Evolutionary conservation across 2,329 filamentous ascomycete genomes (phyloP).

Genomic region (Kalmusia sp.): DNA sequence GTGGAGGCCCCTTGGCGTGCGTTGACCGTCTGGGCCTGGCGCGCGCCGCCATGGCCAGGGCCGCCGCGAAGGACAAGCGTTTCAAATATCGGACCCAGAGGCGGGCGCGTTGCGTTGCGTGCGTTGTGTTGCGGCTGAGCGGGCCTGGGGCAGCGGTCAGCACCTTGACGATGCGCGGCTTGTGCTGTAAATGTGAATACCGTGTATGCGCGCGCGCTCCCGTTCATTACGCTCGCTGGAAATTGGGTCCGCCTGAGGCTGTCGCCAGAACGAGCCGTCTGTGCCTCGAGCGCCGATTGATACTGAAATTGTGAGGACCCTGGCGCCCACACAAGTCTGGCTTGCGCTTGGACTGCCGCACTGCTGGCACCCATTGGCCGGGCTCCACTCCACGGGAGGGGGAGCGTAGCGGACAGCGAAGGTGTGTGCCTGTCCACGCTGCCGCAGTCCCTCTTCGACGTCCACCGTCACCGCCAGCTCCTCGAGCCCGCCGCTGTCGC

Average conservation of each 20-base stretch:
- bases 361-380: background rate
- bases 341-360: constrained; percentile 3
- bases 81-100: constrained; percentile 15
- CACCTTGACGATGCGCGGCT: background rate
- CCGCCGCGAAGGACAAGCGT: constrained; percentile 4
- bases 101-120: constrained; percentile 4
- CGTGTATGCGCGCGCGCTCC: no score
- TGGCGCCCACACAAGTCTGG: constrained; percentile 5
- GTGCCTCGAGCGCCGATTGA: constrained; percentile 6
- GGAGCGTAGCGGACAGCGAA: background rate
- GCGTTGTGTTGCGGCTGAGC: constrained; percentile 10
- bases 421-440: background rate
- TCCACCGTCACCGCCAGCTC: no score
- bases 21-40: constrained; percentile 10
- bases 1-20: constrained; percentile 4
- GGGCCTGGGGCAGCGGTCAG: background rate
- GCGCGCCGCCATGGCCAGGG: background rate
- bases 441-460: no score
- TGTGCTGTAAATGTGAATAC: no score
- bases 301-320: constrained; percentile 13
- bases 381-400: constrained; percentile 1
- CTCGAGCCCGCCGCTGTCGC: background rate
- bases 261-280: constrained; percentile 2
- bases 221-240: no score
- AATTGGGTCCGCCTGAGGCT: no score